Percentiles rank a stretch among this genome's conserved stretches.
Evolutionary conservation across 208 protist species (phyloP).

Genomic region (Phytomonas serpens): DNA sequence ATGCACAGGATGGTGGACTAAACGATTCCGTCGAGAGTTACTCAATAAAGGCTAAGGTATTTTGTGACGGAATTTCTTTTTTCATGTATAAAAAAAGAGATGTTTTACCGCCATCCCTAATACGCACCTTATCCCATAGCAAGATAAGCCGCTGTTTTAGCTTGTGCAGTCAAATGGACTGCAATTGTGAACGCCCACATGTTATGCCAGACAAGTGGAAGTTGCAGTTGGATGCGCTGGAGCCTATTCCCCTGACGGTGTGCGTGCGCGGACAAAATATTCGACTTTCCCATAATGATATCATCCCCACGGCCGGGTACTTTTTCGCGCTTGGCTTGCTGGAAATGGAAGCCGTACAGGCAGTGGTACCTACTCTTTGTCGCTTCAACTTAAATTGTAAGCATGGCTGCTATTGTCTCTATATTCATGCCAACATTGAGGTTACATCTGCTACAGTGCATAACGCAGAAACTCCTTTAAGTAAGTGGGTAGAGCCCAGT

Average conservation of each 20-base stretch:
- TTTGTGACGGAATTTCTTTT: slow-evolving; percentile 20
- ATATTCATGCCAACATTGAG: slow-evolving; percentile 55
- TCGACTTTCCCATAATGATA: slow-evolving; percentile 23
- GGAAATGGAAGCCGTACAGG: slow-evolving; percentile 34
- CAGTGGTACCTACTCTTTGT: slow-evolving; percentile 67
- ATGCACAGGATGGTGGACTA: neutral
- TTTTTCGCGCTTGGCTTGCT: slow-evolving; percentile 62
- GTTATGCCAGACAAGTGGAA: slow-evolving; percentile 35
- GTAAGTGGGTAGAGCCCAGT: slow-evolving; percentile 13
- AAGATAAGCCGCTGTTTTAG: slow-evolving; percentile 68
- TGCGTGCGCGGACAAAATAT: slow-evolving; percentile 26
- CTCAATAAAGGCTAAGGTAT: neutral
- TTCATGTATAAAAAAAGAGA: slow-evolving; percentile 63
- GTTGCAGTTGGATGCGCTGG: slow-evolving; percentile 50
- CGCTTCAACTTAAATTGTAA: slow-evolving; percentile 57
- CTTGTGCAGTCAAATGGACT: slow-evolving; percentile 34
- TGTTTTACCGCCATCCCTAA: slow-evolving; percentile 58
- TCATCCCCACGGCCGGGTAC: slow-evolving; percentile 67
- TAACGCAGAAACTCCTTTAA: slow-evolving; percentile 24
- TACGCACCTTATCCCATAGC: slow-evolving; percentile 47
- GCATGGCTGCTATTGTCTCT: slow-evolving; percentile 62
- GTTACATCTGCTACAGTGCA: slow-evolving; percentile 12
- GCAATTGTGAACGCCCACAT: slow-evolving; percentile 55
- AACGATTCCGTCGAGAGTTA: neutral
- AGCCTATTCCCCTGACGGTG: slow-evolving; percentile 21